Percentiles rank a stretch among this genome's conserved stretches.
phyloP scores from a whole-genome alignment of 2,329 filamentous ascomycete species.

The Colletotrichum sp. region DNA sequence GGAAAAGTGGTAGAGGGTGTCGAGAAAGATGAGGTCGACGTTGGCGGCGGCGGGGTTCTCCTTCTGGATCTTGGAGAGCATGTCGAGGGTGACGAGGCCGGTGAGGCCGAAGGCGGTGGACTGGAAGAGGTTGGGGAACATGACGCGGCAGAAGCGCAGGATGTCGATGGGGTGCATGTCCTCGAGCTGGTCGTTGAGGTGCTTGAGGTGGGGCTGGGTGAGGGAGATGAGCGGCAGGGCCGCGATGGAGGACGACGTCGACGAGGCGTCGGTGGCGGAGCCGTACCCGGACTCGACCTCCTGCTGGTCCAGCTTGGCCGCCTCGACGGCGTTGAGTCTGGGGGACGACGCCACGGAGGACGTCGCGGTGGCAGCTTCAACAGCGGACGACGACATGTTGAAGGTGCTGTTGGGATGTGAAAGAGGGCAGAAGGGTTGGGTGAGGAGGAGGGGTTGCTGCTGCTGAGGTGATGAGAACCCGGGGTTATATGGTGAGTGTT shows the following conservation, averaged over 20 bases:
- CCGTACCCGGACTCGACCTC: conserved; percentile 85
- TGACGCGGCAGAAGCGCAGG: conserved; percentile 88
- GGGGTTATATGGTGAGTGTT: background rate
- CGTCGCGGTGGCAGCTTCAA: conserved; percentile 31
- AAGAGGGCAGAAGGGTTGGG: conserved; percentile 5
- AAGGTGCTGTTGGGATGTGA: conserved; percentile 30
- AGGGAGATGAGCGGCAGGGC: conserved; percentile 82
- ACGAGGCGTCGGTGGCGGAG: conserved; percentile 38
- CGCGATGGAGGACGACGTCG: conserved; percentile 61
- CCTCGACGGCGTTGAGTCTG: conserved; percentile 34
- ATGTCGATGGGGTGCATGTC: conserved; percentile 89
- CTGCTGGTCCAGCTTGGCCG: conserved; percentile 45
- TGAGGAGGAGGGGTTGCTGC: background rate
- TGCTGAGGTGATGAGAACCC: background rate
- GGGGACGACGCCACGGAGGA: conserved; percentile 46
- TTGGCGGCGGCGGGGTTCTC: conserved; percentile 64
- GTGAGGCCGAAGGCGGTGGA: conserved; percentile 84
- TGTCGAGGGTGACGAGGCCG: conserved; percentile 82
- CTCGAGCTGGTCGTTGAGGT: conserved; percentile 89
- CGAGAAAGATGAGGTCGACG: conserved; percentile 78
- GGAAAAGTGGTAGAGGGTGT: conserved; percentile 82
- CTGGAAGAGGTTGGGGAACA: conserved; percentile 88
- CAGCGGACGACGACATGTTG: conserved; percentile 38
- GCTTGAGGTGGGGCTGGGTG: conserved; percentile 85
- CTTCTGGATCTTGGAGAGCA: conserved; percentile 76